Evolutionary conservation across 176 grass and related monocot genomes (phyloP), one percentile per base, ranked within the genome.

Genomic region (Carex scoparia): DNA sequence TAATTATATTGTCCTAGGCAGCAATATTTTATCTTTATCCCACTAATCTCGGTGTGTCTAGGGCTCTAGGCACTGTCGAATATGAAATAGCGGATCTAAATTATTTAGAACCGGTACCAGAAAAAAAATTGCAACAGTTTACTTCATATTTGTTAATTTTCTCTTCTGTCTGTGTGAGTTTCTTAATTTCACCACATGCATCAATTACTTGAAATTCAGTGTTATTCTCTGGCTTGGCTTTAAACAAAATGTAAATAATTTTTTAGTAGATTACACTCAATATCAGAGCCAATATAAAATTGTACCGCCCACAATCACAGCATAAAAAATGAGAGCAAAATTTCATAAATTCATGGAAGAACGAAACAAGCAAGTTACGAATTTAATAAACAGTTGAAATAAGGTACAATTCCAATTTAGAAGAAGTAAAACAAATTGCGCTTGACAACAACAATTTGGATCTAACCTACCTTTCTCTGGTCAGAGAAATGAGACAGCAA

Each of bases 361-460:
- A 53, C 4, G 49, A 55, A 76, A 28, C 27, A 76, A 70, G 11
- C 3, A 13, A 33, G 27, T 28, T 58, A 15, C 14, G 53, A 19
- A 58, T 79, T 35, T 0, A 79, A 79, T 79, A 57, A 79, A 79
- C 74, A 58, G 14, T 57, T 58, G 53, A 79, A 79, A 79, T 57
- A 58, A 79, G 53, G 30, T 57, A 79, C 74, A 18, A 32, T 57
- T 37, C 30, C 74, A 79, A 79, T 79, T 57, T 37, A 8, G n/a
- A 79, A 79, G 30, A 79, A 79, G 14, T 48, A 44, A 62, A 23
- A 33, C 53, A 33, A 57, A 53, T 79, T 58, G 53, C 13, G 58
- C 0, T 16, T 57, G 28, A 35, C 74, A 23, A 56, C 51, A 78
- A 16, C 74, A 78, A 57, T 78, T 78, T 7, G 51, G 30, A 76